Base-by-base conservation (phyloP, 1,284 basidiomycete genomes). In the Heterobasidion occidentale region DNA sequence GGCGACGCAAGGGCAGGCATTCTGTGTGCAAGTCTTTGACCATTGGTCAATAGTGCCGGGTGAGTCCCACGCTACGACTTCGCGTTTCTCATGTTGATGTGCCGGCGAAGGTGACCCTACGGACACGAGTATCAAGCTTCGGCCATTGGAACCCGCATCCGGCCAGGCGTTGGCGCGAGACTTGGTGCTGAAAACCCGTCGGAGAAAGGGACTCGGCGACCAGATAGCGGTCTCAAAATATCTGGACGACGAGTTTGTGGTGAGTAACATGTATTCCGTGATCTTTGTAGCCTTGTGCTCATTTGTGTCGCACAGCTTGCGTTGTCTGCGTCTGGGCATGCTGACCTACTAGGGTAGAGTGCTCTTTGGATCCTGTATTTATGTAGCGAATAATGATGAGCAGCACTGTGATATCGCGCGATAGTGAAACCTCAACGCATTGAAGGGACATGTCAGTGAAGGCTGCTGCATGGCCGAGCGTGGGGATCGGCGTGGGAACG, bases 31-130 rank as follows among this genome's bases (percentile, higher is more conserved):
- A 72, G 83, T 90, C 57, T 99, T 99, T 71, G 94, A 97, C 71
- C 97, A 99, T 68, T 99, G 97, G 96, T 90, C 90, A 46, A 92
- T 98, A 65, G 96, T 98, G 14, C 96, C 96, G 60, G 96, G 95
- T 84, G 65, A 58, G 76, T 68, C 51, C 20, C 19, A 55, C 58
- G 62, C 52, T 48, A n/a, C 5, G 9, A 42, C 33, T 54, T 52
- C 58, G 59, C 53, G 64, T 63, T 42, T 48, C 46, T 48, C 46
- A 48, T 48, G 56, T 59, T 71, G 60, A 67, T 46, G 53, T 53
- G 20, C 55, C 54, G 27, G 48, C 20, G 9, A 58, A 92, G 91
- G 91, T 69, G 95, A 98, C 74, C 97, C 97, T 48, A 95, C 91
- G 63, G 97, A 99, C 75, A 92, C 89, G 61, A 90, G 85, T 61